Evolutionary conservation across 805 yeast species (phyloP).

Genomic region (Pichia scutulata): DNA sequence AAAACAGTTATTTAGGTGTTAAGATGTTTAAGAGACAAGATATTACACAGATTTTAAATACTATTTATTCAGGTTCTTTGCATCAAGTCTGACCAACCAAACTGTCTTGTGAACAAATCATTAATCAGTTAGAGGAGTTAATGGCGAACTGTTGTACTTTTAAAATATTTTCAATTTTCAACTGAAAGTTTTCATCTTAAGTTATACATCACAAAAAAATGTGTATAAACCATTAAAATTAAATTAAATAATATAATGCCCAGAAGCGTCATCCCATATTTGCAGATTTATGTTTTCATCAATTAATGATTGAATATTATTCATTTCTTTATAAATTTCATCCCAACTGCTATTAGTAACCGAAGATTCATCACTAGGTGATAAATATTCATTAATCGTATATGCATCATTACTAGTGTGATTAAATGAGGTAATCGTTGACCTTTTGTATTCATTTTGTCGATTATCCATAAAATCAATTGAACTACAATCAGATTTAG

Average conservation of each 20-base stretch:
- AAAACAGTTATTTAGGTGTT: too few species aligned
- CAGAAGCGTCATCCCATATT: constrained; percentile 19
- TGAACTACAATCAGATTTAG: neutral
- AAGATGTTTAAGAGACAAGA: too few species aligned
- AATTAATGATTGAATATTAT: constrained; percentile 12
- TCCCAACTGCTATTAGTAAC: constrained; percentile 14
- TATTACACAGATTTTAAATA: too few species aligned
- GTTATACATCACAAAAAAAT: too few species aligned
- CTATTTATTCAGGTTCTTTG: too few species aligned
- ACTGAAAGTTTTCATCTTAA: too few species aligned
- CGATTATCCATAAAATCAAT: neutral
- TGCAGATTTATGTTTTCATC: constrained; percentile 17
- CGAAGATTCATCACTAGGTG: neutral
- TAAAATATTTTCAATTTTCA: too few species aligned
- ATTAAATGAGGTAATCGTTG: neutral
- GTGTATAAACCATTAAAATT: too few species aligned
- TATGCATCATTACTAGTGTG: neutral
- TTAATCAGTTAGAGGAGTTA: too few species aligned
- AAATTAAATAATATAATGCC: constrained; percentile 7
- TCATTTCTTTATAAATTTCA: constrained; percentile 13
- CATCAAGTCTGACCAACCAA: too few species aligned
- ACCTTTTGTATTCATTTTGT: neutral
- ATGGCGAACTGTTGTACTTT: too few species aligned
- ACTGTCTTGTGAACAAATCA: too few species aligned
- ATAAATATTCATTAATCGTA: neutral